A percentile compares a stretch with the other conserved stretches of the same genome.
Conservation (phyloP, 2,329 filamentous ascomycete genomes). For the Pyricularia sp. region DNA sequence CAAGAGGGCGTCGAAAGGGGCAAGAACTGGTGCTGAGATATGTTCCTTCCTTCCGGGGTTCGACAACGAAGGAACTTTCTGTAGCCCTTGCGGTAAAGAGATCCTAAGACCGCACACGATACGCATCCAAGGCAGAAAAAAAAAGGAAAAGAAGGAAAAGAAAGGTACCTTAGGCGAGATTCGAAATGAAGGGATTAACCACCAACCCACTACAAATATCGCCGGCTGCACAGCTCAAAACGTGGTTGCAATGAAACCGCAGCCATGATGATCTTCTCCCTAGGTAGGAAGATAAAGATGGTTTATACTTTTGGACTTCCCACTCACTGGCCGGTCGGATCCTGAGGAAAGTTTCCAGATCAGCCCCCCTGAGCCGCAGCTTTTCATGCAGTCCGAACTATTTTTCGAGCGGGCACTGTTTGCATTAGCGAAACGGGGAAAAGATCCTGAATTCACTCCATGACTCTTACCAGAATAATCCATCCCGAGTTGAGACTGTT, state of each 20-base stretch:
- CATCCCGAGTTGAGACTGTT: not conserved
- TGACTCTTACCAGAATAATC: not conserved
- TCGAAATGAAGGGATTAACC: no score
- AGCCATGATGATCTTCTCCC: not conserved
- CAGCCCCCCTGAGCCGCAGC: not conserved
- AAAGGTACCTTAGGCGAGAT: no score
- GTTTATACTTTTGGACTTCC: not conserved
- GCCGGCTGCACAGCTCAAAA: not conserved
- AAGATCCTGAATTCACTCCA: not conserved
- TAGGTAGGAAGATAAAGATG: not conserved
- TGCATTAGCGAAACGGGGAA: not conserved
- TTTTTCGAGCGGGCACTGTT: not conserved
- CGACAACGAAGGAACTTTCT: no score
- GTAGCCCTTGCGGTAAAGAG: no score
- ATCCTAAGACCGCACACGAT: no score
- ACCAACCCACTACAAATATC: no score
- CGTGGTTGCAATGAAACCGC: not conserved
- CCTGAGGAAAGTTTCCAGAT: not conserved
- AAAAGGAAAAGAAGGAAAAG: no score
- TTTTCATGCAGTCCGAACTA: not conserved
- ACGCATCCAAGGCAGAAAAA: no score
- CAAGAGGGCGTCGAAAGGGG: no score
- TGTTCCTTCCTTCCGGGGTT: no score
- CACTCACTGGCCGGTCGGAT: not conserved
- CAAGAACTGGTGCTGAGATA: no score